Conservation (phyloP, 352 stramenopile species). For the Phytophthora brassicae region DNA sequence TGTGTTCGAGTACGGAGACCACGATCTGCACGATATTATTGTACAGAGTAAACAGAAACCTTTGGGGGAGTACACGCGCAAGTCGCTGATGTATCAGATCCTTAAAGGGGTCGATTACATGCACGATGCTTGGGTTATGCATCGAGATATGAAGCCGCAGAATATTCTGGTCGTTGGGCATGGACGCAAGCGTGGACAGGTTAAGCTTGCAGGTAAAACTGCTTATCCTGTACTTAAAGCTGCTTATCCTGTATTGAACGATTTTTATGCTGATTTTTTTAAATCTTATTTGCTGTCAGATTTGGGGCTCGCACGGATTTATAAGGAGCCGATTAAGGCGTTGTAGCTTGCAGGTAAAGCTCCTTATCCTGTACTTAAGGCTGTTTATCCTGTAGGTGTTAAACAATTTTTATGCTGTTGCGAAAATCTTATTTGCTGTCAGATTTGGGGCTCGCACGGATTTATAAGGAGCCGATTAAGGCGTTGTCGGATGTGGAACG, state of each 20-base stretch:
- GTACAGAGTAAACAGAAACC: slow-evolving; percentile 87
- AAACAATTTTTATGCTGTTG: not conserved
- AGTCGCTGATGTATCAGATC: slow-evolving; percentile 93
- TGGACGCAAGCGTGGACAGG: slow-evolving; percentile 75
- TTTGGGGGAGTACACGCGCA: slow-evolving; percentile 90
- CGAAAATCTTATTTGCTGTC: not conserved
- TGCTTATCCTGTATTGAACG: not conserved
- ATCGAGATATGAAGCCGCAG: slow-evolving; percentile 93
- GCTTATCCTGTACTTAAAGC: slow-evolving; percentile 43
- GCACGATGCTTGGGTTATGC: slow-evolving; percentile 93
- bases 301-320: slow-evolving; percentile 86
- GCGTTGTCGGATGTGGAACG: slow-evolving; percentile 86
- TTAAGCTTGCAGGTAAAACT: slow-evolving; percentile 66
- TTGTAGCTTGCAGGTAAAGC: slow-evolving; percentile 57
- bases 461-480: slow-evolving; percentile 90
- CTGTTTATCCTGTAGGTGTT: too few species aligned
- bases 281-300: slow-evolving; percentile 38
- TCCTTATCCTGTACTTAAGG: not conserved
- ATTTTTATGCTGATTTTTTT: not conserved
- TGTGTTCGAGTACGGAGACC: slow-evolving; percentile 90
- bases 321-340: slow-evolving; percentile 88
- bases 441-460: slow-evolving; percentile 87
- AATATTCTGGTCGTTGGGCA: slow-evolving; percentile 93
- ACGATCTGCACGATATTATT: slow-evolving; percentile 90
- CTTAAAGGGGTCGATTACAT: slow-evolving; percentile 93